These are phyloP conservation scores for Paracoccidioides brasiliensis DNA, from an alignment of 2,329 filamentous ascomycete genomes.

Conservation along the genomic window DNA sequence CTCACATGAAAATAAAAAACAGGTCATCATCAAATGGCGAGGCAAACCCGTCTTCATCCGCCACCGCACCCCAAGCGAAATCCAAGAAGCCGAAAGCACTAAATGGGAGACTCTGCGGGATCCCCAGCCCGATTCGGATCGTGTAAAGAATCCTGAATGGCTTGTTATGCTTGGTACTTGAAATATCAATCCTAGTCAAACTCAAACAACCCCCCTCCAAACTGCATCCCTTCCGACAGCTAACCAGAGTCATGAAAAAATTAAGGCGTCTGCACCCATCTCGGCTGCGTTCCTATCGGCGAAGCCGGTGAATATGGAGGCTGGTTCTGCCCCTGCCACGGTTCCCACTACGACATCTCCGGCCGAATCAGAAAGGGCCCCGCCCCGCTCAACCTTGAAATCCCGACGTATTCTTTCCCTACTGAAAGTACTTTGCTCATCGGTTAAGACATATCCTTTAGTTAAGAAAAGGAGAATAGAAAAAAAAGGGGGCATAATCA, in stretches of 20 bases:
- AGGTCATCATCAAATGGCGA: slow-evolving; percentile 99
- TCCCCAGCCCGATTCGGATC: slow-evolving; percentile 78
- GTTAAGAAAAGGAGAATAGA: not conserved
- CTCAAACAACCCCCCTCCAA: not conserved
- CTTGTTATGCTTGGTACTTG: slow-evolving; percentile 84
- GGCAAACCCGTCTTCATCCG: slow-evolving; percentile 99
- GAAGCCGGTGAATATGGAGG: slow-evolving; percentile 96
- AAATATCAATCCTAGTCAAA: no score
- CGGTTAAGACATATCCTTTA: slow-evolving; percentile 55
- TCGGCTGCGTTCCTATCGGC: slow-evolving; percentile 97
- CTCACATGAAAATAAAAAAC: slow-evolving; percentile 11
- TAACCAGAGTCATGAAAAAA: not conserved
- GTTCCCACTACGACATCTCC: slow-evolving; percentile 99
- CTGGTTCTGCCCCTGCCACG: slow-evolving; percentile 99
- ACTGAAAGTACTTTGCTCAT: slow-evolving; percentile 81
- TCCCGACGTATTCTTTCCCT: slow-evolving; percentile 84
- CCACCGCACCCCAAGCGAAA: slow-evolving; percentile 87
- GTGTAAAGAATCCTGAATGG: slow-evolving; percentile 98
- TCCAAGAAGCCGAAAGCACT: slow-evolving; percentile 83
- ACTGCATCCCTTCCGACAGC: not conserved
- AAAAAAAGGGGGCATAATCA: not conserved
- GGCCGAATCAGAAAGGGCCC: slow-evolving; percentile 96
- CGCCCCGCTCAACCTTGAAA: slow-evolving; percentile 92
- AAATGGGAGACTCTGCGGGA: slow-evolving; percentile 76
- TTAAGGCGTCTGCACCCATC: slow-evolving; percentile 90